Conservation (phyloP, 2,329 filamentous ascomycete species). For the Verticillium zaregamsianum region DNA sequence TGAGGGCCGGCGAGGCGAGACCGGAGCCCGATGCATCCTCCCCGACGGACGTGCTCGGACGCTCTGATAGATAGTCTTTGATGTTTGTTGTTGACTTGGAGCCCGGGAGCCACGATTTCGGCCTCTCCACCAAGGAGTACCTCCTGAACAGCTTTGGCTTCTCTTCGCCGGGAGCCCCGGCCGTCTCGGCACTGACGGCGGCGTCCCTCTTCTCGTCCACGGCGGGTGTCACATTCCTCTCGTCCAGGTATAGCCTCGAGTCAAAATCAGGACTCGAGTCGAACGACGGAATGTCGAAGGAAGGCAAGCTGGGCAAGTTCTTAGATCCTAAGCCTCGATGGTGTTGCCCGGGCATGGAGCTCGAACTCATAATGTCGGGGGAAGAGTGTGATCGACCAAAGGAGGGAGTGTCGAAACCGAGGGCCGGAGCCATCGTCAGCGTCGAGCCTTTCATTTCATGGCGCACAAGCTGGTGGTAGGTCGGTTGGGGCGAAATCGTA, state of each 20-base stretch:
- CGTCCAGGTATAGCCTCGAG: slow-evolving; percentile 36
- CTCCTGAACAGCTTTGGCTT: slow-evolving; percentile 30
- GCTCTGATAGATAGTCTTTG: slow-evolving; percentile 22
- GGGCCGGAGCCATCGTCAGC: slow-evolving; percentile 34
- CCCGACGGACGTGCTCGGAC: slow-evolving; percentile 10
- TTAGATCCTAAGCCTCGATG: slow-evolving; percentile 17
- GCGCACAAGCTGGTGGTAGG: slow-evolving; percentile 6
- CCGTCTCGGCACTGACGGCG: not conserved
- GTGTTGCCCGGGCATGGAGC: slow-evolving; percentile 14
- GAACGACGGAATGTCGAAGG: slow-evolving; percentile 50
- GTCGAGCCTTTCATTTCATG: slow-evolving; percentile 32
- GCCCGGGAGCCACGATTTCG: slow-evolving; percentile 48
- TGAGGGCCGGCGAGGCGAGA: not conserved
- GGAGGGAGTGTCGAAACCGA: slow-evolving; percentile 19
- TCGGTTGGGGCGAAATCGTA: not conserved
- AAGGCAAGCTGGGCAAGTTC: slow-evolving; percentile 30
- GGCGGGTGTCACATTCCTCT: not conserved
- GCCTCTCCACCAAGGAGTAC: slow-evolving; percentile 43
- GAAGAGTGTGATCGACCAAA: slow-evolving; percentile 30
- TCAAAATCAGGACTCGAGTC: slow-evolving; percentile 46
- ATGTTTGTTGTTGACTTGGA: slow-evolving; percentile 37
- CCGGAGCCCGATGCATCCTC: slow-evolving; percentile 7
- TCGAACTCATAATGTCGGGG: slow-evolving; percentile 20
- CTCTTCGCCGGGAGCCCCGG: slow-evolving; percentile 20
- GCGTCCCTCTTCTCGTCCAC: not conserved